Base-by-base conservation (phyloP, 257 asterid genomes). In the Solanum bulbocastanum region DNA sequence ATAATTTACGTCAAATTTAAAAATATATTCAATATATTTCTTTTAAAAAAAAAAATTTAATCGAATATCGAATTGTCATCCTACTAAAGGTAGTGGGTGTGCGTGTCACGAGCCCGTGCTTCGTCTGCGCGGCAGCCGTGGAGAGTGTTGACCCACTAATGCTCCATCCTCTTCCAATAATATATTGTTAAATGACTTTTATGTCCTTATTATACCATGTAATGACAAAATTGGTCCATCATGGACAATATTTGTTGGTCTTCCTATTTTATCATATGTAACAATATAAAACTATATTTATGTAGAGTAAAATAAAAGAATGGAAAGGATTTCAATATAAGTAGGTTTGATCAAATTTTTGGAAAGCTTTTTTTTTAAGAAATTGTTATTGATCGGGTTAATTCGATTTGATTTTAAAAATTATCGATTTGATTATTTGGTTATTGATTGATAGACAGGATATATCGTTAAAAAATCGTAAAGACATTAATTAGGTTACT, bases 21-120 rank as follows among this genome's bases (percentile, higher is more conserved):
- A 58, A 0, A 58, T 20, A 22, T 58, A 20, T 58, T 20, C 0
- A 58, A 22, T 20, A 58, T 0, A 8, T 20, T 3, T 52, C n/a
- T 22, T 8, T 60, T 0, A 0, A 0, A 20, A 60, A 23, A 23
- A 42, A 22, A 60, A 8, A 60, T 6, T 23, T 1, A 69, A 69
- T 0, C 2, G 10, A 25, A 27, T 27, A 27, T 27, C 0, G 1
- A 66, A 66, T 8, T 8, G 18, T 27, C 7, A 13, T 14, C 2
- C 5, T 0, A 25, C 30, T 36, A 14, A 69, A 16, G 6, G 3
- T 15, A 1, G 66, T 44, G 10, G 20, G 86, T 82, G 42, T 37
- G 69, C 71, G 86, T 82, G 86, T 82, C 86, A 82, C 71, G 71
- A 82, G 71, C 44, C 86, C 86, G 49, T 82, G 32, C 71, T 49